phyloP scores from a whole-genome alignment of 139 green algal species.

The Coccomyxa sp. region DNA sequence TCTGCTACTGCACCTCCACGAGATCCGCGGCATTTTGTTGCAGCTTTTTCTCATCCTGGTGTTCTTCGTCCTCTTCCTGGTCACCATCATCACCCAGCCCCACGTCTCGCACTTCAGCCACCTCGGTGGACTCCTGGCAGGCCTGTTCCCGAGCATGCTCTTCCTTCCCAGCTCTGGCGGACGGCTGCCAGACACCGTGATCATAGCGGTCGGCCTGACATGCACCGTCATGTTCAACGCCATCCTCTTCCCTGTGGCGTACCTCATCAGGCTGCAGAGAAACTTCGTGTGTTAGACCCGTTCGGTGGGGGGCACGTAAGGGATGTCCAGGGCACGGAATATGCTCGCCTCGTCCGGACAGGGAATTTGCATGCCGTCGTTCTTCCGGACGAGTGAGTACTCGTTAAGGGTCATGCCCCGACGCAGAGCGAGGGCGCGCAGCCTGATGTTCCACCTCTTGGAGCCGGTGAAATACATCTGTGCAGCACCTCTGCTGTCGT shows the following conservation, averaged over 20 bases:
- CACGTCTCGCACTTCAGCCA: not conserved
- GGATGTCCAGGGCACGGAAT: not conserved
- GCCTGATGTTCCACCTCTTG: not conserved
- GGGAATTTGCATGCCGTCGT: not conserved
- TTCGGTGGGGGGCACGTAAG: not conserved
- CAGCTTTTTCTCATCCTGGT: not conserved
- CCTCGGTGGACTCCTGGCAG: not conserved
- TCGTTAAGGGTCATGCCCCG: not conserved
- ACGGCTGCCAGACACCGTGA: not conserved
- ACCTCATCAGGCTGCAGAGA: not conserved
- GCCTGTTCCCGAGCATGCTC: not conserved
- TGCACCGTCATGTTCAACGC: not conserved
- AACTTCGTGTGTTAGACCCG: not conserved
- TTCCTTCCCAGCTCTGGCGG: not conserved
- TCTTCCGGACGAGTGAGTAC: not conserved
- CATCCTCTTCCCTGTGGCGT: not conserved
- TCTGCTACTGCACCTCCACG: not conserved
- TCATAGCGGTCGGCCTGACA: not conserved
- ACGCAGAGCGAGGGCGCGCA: not conserved
- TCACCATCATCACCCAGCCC: not conserved
- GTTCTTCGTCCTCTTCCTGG: not conserved
- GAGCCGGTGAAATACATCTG: not conserved
- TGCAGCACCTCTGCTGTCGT: not conserved
- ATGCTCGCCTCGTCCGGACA: not conserved
- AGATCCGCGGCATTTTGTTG: not conserved